Percentiles rank a stretch among this genome's conserved stretches.
Conservation (phyloP, 2,329 filamentous ascomycete genomes). For the Cytospora schulzeri region DNA sequence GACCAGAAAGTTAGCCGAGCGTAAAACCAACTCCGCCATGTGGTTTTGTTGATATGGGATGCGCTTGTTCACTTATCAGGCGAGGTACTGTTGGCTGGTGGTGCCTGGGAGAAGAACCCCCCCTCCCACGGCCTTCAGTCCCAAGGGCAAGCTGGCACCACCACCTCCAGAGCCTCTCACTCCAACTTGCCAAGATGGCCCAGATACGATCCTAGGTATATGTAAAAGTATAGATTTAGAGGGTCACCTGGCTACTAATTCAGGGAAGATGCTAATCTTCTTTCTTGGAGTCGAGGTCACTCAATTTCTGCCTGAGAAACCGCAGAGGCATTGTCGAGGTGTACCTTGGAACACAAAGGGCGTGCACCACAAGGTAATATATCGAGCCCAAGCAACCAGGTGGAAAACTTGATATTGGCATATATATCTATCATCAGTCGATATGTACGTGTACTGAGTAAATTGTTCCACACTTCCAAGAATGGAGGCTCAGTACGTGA, state of each 20-base stretch:
- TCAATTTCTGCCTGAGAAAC: too few relatives aligned
- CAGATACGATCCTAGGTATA: not conserved
- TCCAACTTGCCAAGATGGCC: not conserved
- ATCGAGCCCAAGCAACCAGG: too few relatives aligned
- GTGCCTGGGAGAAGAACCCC: not conserved
- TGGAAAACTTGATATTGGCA: too few relatives aligned
- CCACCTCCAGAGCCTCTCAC: not conserved
- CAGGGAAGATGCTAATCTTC: too few relatives aligned
- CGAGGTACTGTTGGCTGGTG: not conserved
- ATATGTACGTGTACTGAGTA: too few relatives aligned
- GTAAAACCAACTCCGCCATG: not conserved
- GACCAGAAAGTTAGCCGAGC: not conserved
- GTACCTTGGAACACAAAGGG: too few relatives aligned
- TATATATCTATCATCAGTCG: too few relatives aligned
- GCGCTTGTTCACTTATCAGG: not conserved
- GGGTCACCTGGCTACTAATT: too few relatives aligned
- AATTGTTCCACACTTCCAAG: not conserved
- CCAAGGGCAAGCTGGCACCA: not conserved
- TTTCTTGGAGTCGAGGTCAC: too few relatives aligned
- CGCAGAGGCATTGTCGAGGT: too few relatives aligned
- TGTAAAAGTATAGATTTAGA: too few relatives aligned
- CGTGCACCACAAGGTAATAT: too few relatives aligned
- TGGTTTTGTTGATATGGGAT: not conserved
- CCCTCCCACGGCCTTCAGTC: not conserved
- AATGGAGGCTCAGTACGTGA: not conserved